Evolutionary conservation across 345 rosid genomes (phyloP), one percentile per base, ranked within the genome.

Genomic region (Psidium friedrichsthalianum): DNA sequence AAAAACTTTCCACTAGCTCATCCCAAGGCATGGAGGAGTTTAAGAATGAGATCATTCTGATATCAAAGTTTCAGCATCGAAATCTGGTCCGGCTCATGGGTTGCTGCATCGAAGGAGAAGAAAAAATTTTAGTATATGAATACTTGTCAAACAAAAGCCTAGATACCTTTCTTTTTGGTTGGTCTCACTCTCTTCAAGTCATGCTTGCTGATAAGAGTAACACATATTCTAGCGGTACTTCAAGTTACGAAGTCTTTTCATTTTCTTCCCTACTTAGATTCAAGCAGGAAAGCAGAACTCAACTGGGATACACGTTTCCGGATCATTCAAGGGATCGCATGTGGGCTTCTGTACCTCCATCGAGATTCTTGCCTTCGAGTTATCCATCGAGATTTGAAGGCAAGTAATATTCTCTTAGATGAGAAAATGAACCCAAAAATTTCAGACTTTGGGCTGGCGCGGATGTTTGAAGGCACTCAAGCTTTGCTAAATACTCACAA

Each of bases 71-170:
- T 40, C 95, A 94, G 82, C 96, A 95, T 85, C 80, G 90, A 49
- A 94, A 94, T 83, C 90, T 95, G 53, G 95, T 95, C 82, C 92
- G 87, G 29, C 90, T 94, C 57, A 82, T 91, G 6, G 95, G 98
- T 5, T 94, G 93, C 85, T 94, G 96, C 82, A 82, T 89, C 64
- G 89, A 93, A 83, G 88, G 89, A 74, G 94, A 89, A 51, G 96
- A 95, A 69, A 91, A 89, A 56, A 83, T 93, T 85, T 14, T 94
- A 81, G 87, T 94, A 7, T 94, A 94, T 42, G 94, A 95, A 21
- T 93, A 54, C 32, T 20, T 82, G 55, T 42, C 27, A 40, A 18
- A 56, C 32, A 57, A 29, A 8, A 47, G 20, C 8, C 51, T 47
- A 15, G 22, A 44, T 51, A 2, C 10, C 29, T 78, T 84, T 12